phyloP scores from a whole-genome alignment of 768 basidiomycete genomes.

The Mycena rebaudengoi region DNA sequence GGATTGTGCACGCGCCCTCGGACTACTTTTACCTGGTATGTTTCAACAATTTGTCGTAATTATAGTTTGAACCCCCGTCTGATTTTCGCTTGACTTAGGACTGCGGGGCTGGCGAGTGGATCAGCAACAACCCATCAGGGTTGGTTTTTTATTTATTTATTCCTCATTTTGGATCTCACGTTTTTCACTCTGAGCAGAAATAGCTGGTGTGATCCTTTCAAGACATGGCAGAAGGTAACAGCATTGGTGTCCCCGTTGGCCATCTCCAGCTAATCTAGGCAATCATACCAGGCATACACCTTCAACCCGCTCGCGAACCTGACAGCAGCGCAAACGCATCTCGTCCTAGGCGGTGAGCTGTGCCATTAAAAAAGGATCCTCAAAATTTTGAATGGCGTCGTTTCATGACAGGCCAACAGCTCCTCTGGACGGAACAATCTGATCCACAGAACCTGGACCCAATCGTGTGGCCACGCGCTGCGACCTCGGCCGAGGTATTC shows the following conservation, averaged over 20 bases:
- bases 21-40: constrained; percentile 81
- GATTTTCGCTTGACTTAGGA: constrained; percentile 46
- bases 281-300: constrained; percentile 57
- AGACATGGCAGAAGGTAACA: constrained; percentile 77
- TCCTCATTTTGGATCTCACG: not conserved
- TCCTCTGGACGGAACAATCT: constrained; percentile 81
- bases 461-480: constrained; percentile 78
- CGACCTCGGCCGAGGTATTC: constrained; percentile 77
- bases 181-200: constrained; percentile 44
- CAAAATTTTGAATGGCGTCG: not conserved
- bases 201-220: constrained; percentile 84
- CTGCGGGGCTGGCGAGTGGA: constrained; percentile 78
- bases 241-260: not conserved
- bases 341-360: constrained; percentile 73
- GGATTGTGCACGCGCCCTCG: constrained; percentile 72
- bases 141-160: constrained; percentile 29
- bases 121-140: constrained; percentile 59
- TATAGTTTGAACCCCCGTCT: not conserved
- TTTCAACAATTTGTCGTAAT: no score
- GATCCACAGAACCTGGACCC: constrained; percentile 73
- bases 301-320: constrained; percentile 77
- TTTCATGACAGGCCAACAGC: constrained; percentile 58
- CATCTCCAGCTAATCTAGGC: not conserved
- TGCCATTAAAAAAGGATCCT: not conserved
- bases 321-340: constrained; percentile 50